Percentiles rank a stretch among this genome's conserved stretches.
These are phyloP conservation scores for Aspergillus sclerotialis DNA, from an alignment of 2,329 filamentous ascomycete genomes.

Conservation along the genomic window DNA sequence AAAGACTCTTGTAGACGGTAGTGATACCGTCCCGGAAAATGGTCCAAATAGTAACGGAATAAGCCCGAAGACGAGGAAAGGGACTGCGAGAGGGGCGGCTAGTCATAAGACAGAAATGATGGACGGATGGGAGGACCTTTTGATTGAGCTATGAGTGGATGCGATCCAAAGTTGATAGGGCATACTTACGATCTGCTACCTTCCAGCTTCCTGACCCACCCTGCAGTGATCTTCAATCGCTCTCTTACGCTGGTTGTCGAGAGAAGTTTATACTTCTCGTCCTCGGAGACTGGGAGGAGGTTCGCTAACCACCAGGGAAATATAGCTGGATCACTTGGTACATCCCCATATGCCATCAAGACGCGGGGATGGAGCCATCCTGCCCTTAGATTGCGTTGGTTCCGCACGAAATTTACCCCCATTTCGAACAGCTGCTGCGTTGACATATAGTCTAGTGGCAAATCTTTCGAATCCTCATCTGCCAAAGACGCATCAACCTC, in stretches of 20 bases:
- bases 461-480: conserved; percentile 14
- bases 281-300: conserved; percentile 67
- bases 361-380: conserved; percentile 70
- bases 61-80: conserved; percentile 27
- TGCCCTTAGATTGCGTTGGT: conserved; percentile 62
- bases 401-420: conserved; percentile 59
- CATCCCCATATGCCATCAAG: conserved; percentile 67
- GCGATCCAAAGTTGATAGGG: conserved; percentile 1
- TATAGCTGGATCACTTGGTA: conserved; percentile 64
- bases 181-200: conserved; percentile 60
- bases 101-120: conserved; percentile 38
- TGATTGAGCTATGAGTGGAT: conserved; percentile 7
- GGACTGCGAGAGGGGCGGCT: conserved; percentile 33
- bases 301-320: conserved; percentile 92
- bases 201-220: conserved; percentile 70
- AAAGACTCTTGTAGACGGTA: conserved; percentile 19
- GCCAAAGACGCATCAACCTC: conserved; percentile 7
- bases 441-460: conserved; percentile 47
- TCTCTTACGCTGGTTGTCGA: conserved; percentile 69
- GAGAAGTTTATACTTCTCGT: conserved; percentile 72
- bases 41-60: conserved; percentile 21
- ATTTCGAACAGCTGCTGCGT: conserved; percentile 64
- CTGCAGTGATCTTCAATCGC: conserved; percentile 72
- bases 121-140: conserved; percentile 23
- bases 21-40: conserved; percentile 12